These are phyloP conservation scores for Globisporangium alternatum DNA, from an alignment of 352 stramenopile genomes.

Conservation along the genomic window DNA sequence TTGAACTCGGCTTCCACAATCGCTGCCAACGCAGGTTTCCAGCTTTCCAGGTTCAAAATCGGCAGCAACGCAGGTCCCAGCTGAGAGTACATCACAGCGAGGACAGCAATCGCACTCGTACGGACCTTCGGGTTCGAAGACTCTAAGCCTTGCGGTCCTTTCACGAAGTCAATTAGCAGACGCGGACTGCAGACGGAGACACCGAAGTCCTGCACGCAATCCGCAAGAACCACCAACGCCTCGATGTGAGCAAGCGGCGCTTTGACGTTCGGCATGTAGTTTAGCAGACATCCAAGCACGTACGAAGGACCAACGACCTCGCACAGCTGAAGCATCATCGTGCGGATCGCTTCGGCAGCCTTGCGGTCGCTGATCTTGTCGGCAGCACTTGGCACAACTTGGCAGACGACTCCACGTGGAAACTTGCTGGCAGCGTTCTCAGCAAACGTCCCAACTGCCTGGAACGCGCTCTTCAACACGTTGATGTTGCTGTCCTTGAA, in stretches of 20 bases:
- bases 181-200: slow-evolving; percentile 66
- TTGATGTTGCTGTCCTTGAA: slow-evolving; percentile 91
- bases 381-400: slow-evolving; percentile 58
- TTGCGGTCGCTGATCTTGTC: slow-evolving; percentile 87
- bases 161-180: slow-evolving; percentile 71
- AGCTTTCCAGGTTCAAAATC: slow-evolving; percentile 79
- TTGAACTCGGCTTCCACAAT: slow-evolving; percentile 80
- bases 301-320: slow-evolving; percentile 73
- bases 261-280: slow-evolving; percentile 78
- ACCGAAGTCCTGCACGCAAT: slow-evolving; percentile 80
- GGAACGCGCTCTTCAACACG: slow-evolving; percentile 81
- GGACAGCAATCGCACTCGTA: slow-evolving; percentile 54
- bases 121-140: slow-evolving; percentile 81
- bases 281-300: slow-evolving; percentile 73
- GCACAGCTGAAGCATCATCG: slow-evolving; percentile 76
- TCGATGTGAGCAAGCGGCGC: slow-evolving; percentile 74
- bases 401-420: slow-evolving; percentile 67
- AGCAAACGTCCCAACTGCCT: slow-evolving; percentile 74
- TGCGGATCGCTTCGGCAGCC: slow-evolving; percentile 57
- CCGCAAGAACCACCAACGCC: slow-evolving; percentile 52
- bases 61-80: slow-evolving; percentile 73
- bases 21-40: slow-evolving; percentile 79
- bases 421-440: slow-evolving; percentile 59
- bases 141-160: slow-evolving; percentile 69
- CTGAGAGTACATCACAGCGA: slow-evolving; percentile 83